Conservation (phyloP, 495 filamentous ascomycete genomes). For the Pseudomonodictys pantanalensis region DNA sequence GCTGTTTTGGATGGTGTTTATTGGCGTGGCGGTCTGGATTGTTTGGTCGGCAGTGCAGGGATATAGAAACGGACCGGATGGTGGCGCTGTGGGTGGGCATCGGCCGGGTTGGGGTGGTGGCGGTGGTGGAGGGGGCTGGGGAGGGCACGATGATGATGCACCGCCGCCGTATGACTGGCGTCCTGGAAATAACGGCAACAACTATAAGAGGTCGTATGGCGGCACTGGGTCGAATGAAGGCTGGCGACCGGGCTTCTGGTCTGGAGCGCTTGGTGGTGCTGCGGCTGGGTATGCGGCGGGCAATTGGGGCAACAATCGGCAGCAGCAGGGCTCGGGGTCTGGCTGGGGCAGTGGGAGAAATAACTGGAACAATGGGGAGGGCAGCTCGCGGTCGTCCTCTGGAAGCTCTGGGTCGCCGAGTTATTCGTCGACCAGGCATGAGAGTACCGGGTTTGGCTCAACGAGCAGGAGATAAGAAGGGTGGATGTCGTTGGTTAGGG, state of each 20-base stretch:
- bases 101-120: slow-evolving; percentile 49
- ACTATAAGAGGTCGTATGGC: slow-evolving; percentile 34
- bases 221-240: slow-evolving; percentile 40
- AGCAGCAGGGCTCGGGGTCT: slow-evolving; percentile 4
- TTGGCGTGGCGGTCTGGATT: slow-evolving; percentile 52
- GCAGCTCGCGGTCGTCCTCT: slow-evolving; percentile 44
- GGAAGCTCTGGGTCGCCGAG: slow-evolving; percentile 40
- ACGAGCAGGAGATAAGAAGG: slow-evolving; percentile 76
- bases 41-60: slow-evolving; percentile 46
- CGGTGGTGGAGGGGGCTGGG: slow-evolving; percentile 32
- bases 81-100: slow-evolving; percentile 24
- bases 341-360: slow-evolving; percentile 19
- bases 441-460: slow-evolving; percentile 88
- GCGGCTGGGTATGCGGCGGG: slow-evolving; percentile 70
- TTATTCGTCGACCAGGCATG: slow-evolving; percentile 57
- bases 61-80: not conserved
- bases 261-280: slow-evolving; percentile 67
- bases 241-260: slow-evolving; percentile 89
- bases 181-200: slow-evolving; percentile 29
- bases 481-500: too few relatives aligned
- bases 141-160: slow-evolving; percentile 52
- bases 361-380: slow-evolving; percentile 41
- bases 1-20: slow-evolving; percentile 43
- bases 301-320: slow-evolving; percentile 34
- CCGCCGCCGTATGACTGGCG: slow-evolving; percentile 57